Percentiles rank a stretch among this genome's conserved stretches.
Conservation (phyloP, 2,329 filamentous ascomycete species). For the Penicillium sp. region DNA sequence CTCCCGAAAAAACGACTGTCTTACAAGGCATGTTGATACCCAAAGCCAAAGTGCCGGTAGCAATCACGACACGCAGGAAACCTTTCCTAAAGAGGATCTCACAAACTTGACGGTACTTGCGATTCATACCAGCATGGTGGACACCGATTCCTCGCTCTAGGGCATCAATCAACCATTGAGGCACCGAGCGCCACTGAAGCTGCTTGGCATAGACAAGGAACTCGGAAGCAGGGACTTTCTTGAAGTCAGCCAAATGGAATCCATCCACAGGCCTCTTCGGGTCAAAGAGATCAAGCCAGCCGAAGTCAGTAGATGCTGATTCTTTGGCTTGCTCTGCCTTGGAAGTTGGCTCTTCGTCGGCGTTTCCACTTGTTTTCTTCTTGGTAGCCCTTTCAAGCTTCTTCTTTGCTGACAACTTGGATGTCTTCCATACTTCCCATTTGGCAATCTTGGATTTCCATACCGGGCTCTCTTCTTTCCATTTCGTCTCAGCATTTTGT, state of each 20-base stretch:
- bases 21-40: constrained; percentile 85
- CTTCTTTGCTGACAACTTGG: constrained; percentile 35
- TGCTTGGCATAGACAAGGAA: constrained; percentile 55
- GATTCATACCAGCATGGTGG: constrained; percentile 78
- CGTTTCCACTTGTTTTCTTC: constrained; percentile 35
- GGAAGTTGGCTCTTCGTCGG: constrained; percentile 47
- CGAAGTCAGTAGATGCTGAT: constrained; percentile 54
- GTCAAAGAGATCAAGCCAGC: constrained; percentile 64
- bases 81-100: constrained; percentile 55
- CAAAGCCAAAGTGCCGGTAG: constrained; percentile 71
- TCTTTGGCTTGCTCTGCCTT: constrained; percentile 58
- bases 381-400: constrained; percentile 46
- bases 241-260: constrained; percentile 58
- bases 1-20: constrained; percentile 73
- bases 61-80: constrained; percentile 67
- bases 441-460: constrained; percentile 62
- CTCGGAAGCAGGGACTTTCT: constrained; percentile 58
- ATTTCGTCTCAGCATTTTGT: constrained; percentile 51
- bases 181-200: constrained; percentile 52
- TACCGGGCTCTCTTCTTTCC: constrained; percentile 42
- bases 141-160: constrained; percentile 69
- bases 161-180: constrained; percentile 53
- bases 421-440: constrained; percentile 48
- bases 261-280: constrained; percentile 57
- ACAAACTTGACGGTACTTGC: constrained; percentile 66